Base-by-base conservation (phyloP, 2,329 filamentous ascomycete species). In the Aureobasidium mangrovei region DNA sequence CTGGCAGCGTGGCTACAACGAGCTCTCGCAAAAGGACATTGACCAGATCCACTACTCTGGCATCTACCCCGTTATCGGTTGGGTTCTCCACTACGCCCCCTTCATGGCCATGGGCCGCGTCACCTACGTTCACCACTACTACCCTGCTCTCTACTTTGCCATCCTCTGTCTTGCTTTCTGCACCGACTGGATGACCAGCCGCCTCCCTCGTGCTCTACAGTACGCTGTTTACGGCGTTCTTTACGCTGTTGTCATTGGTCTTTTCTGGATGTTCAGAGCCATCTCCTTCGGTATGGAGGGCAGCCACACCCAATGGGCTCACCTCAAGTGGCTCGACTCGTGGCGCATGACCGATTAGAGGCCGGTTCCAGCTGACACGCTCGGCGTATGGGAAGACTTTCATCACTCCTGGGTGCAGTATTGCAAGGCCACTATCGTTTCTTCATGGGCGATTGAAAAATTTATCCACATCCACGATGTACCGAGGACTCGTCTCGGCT, bases 91-190 rank as follows among this genome's bases (percentile, higher is more conserved):
- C 74, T 98, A 96, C 70, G 74, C 95, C 59, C 93, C 93, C 0
- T 98, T 97, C 72, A 82, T 95, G 64, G 83, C 93, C 66, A 98
- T 98, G 94, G 93, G 90, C 8, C 88, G 93, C 78, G 93, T 98
- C 58, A 98, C 93, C 12, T 98, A 98, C 66, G 93, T 98, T 53
- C 93, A 98, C 71, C 93, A 98, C 75, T 98, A 98, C 77, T 98
- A 97, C 71, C 93, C 93, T 8, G 93, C 93, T 7, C 81, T 98
- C 8, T 98, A 97, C 77, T 98, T 97, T 70, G 91, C 93, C 63
- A 95, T 98, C 60, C 76, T 98, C 43, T 82, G 81, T 12, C 82
- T 91, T 58, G 91, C 91, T 53, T 98, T 98, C 78, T 80, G 90
- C 61, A 73, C 87, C 54, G 90, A 97, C 70, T 97, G 88, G 84